A percentile compares a stretch with the other conserved stretches of the same genome.
These are phyloP conservation scores for Leishmania turanica DNA, from an alignment of 208 protist species.

Conservation along the genomic window DNA sequence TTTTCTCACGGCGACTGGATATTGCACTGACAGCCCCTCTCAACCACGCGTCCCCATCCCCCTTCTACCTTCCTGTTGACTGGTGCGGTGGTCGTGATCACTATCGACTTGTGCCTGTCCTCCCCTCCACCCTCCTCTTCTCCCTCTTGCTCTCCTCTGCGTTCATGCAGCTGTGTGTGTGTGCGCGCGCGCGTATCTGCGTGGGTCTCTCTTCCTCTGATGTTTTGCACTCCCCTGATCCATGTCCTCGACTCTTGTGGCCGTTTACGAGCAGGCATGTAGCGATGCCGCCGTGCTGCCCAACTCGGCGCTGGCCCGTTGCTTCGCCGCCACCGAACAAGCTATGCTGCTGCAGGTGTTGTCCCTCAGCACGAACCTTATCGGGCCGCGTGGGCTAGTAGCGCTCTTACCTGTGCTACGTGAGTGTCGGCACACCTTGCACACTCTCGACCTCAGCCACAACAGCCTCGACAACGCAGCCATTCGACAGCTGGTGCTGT, in stretches of 20 bases:
- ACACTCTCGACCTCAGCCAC: slow-evolving; percentile 52
- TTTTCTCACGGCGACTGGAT: background rate
- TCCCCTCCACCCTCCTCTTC: background rate
- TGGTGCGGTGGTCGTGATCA: background rate
- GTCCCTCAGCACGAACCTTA: slow-evolving; percentile 43
- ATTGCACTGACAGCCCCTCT: background rate
- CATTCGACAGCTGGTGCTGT: slow-evolving; percentile 25
- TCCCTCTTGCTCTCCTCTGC: background rate
- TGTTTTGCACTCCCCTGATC: background rate
- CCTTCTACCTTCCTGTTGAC: background rate
- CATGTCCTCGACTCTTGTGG: slow-evolving; percentile 9
- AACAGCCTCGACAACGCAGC: slow-evolving; percentile 51
- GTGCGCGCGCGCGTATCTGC: background rate
- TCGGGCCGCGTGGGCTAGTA: slow-evolving; percentile 50
- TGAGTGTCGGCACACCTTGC: slow-evolving; percentile 39
- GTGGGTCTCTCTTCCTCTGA: background rate
- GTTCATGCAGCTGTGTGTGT: background rate
- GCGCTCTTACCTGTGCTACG: slow-evolving; percentile 38
- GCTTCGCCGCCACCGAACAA: slow-evolving; percentile 3
- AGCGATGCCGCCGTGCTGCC: slow-evolving; percentile 6
- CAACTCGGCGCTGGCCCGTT: slow-evolving; percentile 25
- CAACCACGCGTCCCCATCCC: background rate
- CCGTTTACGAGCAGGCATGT: slow-evolving; percentile 33
- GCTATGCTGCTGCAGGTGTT: slow-evolving; percentile 29
- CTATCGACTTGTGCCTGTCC: background rate